Evolutionary conservation across 2,329 filamentous ascomycete species (phyloP).

Genomic region (Curvularia spicifera): DNA sequence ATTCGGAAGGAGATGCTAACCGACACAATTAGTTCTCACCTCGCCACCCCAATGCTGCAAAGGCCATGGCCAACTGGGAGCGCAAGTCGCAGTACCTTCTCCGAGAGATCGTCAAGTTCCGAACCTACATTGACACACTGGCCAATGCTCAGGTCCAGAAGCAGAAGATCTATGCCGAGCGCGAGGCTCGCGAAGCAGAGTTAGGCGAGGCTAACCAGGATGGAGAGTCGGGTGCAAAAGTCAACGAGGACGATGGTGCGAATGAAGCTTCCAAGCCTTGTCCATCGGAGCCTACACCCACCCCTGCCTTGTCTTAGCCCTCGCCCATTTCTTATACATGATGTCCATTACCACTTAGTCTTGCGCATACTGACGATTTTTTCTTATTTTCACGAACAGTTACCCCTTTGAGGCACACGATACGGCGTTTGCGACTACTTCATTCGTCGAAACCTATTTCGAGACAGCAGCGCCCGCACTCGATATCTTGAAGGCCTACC

Average conservation of each 20-base stretch:
- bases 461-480: constrained; percentile 38
- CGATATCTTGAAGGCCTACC: constrained; percentile 36
- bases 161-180: constrained; percentile 68
- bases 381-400: constrained; percentile 30
- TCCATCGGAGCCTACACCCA: constrained; percentile 9
- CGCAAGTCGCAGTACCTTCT: constrained; percentile 91
- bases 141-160: constrained; percentile 72
- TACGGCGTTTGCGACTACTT: constrained; percentile 44
- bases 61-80: constrained; percentile 97
- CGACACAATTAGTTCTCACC: constrained; percentile 70
- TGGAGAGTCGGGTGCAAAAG: constrained; percentile 13
- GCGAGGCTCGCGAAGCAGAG: constrained; percentile 38
- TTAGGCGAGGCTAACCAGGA: constrained; percentile 20
- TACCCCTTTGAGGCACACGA: constrained; percentile 45
- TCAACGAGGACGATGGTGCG: constrained; percentile 45
- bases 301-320: constrained; percentile 9
- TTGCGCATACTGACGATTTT: constrained; percentile 37
- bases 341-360: constrained; percentile 17
- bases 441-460: constrained; percentile 43
- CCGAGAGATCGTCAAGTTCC: constrained; percentile 94
- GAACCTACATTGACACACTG: constrained; percentile 90
- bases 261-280: constrained; percentile 37
- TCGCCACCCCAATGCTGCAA: constrained; percentile 77
- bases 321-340: constrained; percentile 16
- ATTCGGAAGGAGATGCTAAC: constrained; percentile 20